A percentile compares a stretch with the other conserved stretches of the same genome.
Evolutionary conservation across 106 monocot genomes (phyloP).

Genomic region (Dendrobium nobile): DNA sequence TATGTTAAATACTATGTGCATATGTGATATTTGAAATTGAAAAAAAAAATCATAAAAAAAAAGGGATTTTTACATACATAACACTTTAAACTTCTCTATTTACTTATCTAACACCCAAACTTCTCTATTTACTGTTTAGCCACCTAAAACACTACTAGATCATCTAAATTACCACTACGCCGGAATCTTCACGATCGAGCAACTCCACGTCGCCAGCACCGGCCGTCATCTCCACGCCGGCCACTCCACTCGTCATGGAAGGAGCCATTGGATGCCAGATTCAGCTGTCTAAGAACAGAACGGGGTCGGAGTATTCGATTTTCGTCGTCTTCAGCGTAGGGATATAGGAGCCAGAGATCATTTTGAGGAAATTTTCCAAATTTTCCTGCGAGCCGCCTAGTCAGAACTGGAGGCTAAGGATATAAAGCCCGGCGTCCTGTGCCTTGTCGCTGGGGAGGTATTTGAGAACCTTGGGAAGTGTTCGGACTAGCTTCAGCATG

Average conservation of each 20-base stretch:
- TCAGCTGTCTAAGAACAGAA: conserved; percentile 53
- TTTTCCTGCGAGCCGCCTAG: conserved; percentile 70
- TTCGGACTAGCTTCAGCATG: conserved; percentile 69
- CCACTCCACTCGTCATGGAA: conserved; percentile 14
- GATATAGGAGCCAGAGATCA: conserved; percentile 56
- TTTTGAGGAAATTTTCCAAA: conserved; percentile 64
- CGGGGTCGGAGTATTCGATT: conserved; percentile 46
- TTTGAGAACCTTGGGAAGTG: conserved; percentile 66
- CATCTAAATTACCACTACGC: no score
- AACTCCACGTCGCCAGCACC: no score
- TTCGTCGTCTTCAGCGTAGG: conserved; percentile 37
- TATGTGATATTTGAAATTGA: no score
- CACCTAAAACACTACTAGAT: no score
- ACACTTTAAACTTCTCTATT: no score
- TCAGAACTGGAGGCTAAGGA: conserved; percentile 79
- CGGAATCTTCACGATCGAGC: no score
- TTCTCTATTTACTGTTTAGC: no score
- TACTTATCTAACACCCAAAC: no score
- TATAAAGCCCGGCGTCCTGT: conserved; percentile 65
- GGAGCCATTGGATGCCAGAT: conserved; percentile 85
- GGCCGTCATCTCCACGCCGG: no score
- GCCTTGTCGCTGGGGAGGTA: conserved; percentile 73
- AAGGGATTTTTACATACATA: no score
- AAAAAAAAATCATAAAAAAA: no score
- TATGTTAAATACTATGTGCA: no score